Evolutionary conservation across 2,329 filamentous ascomycete species (phyloP).

Genomic region (Saccharata proteae): DNA sequence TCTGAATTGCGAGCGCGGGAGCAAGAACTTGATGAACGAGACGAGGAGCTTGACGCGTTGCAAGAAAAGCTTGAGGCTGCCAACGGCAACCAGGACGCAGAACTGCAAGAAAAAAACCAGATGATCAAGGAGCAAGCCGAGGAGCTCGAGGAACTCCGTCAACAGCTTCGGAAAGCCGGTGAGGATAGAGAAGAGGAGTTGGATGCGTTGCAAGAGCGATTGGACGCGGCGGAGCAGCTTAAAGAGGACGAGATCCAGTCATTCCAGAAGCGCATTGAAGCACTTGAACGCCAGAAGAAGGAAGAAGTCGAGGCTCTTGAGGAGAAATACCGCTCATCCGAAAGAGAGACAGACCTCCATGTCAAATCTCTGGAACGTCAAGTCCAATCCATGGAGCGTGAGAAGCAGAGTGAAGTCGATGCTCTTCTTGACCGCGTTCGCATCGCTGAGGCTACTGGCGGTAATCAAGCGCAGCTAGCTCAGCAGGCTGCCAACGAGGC

Average conservation of each 20-base stretch:
- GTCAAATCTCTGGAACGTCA: slow-evolving; percentile 23
- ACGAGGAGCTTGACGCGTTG: slow-evolving; percentile 24
- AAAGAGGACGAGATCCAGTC: slow-evolving; percentile 25
- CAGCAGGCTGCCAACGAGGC: slow-evolving; percentile 28
- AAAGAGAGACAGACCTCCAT: slow-evolving; percentile 26
- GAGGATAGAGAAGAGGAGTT: slow-evolving; percentile 23
- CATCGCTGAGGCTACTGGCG: slow-evolving; percentile 27
- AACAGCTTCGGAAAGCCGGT: slow-evolving; percentile 15
- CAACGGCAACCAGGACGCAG: slow-evolving; percentile 18
- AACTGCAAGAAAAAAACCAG: slow-evolving; percentile 20
- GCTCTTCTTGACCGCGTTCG: slow-evolving; percentile 27
- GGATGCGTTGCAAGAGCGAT: slow-evolving; percentile 27
- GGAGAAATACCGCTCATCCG: slow-evolving; percentile 18
- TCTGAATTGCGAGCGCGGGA: slow-evolving; percentile 23
- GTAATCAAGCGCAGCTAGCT: slow-evolving; percentile 27
- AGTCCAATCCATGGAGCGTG: slow-evolving; percentile 18
- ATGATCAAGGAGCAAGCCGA: slow-evolving; percentile 20
- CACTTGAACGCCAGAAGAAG: slow-evolving; percentile 17
- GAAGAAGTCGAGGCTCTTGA: slow-evolving; percentile 18
- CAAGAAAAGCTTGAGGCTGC: slow-evolving; percentile 19
- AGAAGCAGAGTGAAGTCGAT: slow-evolving; percentile 29
- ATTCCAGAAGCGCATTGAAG: slow-evolving; percentile 22
- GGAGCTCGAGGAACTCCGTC: slow-evolving; percentile 22
- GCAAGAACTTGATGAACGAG: slow-evolving; percentile 23
- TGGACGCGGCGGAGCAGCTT: slow-evolving; percentile 25